Evolutionary conservation across 352 stramenopile species (phyloP), one percentile per base, ranked within the genome.

Genomic region (Phytophthora sojae): DNA sequence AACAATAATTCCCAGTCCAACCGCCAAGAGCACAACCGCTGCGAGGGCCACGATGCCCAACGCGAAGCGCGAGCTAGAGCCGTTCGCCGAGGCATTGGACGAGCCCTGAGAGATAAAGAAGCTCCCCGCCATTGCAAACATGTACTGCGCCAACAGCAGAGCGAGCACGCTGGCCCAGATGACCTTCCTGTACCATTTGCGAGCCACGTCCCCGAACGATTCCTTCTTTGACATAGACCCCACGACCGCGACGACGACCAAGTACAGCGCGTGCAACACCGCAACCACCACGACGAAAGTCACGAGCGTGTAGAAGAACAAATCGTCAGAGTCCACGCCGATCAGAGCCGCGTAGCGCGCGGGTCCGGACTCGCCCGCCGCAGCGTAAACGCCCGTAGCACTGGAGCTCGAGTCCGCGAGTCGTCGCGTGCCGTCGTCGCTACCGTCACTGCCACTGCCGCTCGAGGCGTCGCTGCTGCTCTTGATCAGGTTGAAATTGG

Each of bases 401-500:
- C 74, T 81, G 21, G 76, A 65, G 53, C 73, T 77, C 11, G 76
- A 73, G 23, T 74, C 64, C 45, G 42, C 69, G 26, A 86, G 76
- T 56, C 75, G 67, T 69, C 79, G 66, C 7, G 45, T 73, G 19
- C 32, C n/a, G 14, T 57, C 57, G 29, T 67, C 55, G 45, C 50
- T 54, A 2, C 47, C 2, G 21, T 35, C 21, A 29, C 47, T 35
- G 14, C 3, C 37, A 57, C 47, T 73, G 4, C 56, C 60, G 50
- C 49, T 56, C 1, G 50, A 68, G 57, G 35, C 57, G 30, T 61
- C 57, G 30, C 65, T 71, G 49, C 79, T 76, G 2, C 76, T 76
- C 59, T 90, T 93, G 39, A 85, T 80, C 21, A 96, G 47, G 64
- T 96, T 96, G 32, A 96, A 93, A 58, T 96, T 96, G 21, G 89